Base-by-base conservation (phyloP, 2,329 filamentous ascomycete genomes). In the Microdochium paspali region DNA sequence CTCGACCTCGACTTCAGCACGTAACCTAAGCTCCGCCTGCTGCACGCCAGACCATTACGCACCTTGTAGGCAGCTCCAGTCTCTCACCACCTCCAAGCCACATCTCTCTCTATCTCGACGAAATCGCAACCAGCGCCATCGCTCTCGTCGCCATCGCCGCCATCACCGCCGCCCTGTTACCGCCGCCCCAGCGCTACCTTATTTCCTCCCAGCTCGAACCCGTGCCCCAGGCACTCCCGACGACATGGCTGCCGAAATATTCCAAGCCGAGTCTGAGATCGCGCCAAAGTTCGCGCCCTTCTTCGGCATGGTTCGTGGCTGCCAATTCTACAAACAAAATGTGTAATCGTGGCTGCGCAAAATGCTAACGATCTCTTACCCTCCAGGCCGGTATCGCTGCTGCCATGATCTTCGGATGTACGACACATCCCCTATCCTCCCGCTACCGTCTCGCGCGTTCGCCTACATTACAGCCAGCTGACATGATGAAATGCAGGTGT, bases 381-480 rank as follows among this genome's bases (percentile, higher is more conserved):
- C 44, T 24, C 44, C 62, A 89, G 85, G 85, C 77, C 60, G 86
- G 86, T 60, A 89, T 91, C 62, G 84, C 83, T 50, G 79, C 81
- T 59, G 85, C 86, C 62, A 91, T 91, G 86, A 82, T 87, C 58
- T 89, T 90, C 59, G 86, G 86, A 71, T 85, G 87, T 88, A 82
- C 56, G 83, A 54, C 47, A 47, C 44, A 54, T 18, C 13, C 42
- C 4, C n/a, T 12, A 23, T 24, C 10, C 42, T 44, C 44, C 32
- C 30, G 44, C 45, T 26, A 30, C 42, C 44, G 26, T 51, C 46
- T 47, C 45, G 21, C 42, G 20, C 46, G 48, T 49, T 58, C 61
- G 54, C n/a, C n/a, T n/a, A n/a, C n/a, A n/a, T n/a, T n/a, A n/a
- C 61, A 46, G 49, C 31, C 49, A 25, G 23, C 40, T 47, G n/a